Percentiles rank a stretch among this genome's conserved stretches.
Conservation (phyloP, 1,284 basidiomycete genomes). For the Cryptococcus maquisensis region DNA sequence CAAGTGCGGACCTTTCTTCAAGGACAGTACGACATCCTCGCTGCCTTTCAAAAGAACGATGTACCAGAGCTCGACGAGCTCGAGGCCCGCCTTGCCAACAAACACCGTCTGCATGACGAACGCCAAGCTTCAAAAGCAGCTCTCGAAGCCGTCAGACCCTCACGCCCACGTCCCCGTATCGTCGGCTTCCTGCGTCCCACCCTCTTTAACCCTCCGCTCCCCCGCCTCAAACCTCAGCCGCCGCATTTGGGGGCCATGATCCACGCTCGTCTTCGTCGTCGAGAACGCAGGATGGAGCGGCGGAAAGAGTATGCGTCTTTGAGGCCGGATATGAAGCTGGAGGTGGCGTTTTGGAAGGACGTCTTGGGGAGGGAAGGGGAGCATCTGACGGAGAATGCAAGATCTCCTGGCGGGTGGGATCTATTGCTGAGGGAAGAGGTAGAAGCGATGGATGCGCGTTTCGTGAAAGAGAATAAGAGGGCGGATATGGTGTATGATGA, state of each 20-base stretch:
- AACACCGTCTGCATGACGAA: conserved; percentile 37
- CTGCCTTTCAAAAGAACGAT: neutral
- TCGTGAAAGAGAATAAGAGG: conserved; percentile 15
- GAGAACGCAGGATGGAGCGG: conserved; percentile 52
- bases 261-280: conserved; percentile 54
- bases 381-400: conserved; percentile 13
- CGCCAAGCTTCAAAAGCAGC: conserved; percentile 3
- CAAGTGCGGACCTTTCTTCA: conserved; percentile 19
- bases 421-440: conserved; percentile 12
- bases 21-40: conserved; percentile 23
- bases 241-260: conserved; percentile 65
- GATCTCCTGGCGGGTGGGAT: conserved; percentile 11
- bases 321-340: conserved; percentile 54
- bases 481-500: conserved; percentile 11
- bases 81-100: conserved; percentile 53
- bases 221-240: conserved; percentile 73
- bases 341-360: conserved; percentile 54
- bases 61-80: conserved; percentile 35
- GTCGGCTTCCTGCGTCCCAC: conserved; percentile 63
- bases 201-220: conserved; percentile 62
- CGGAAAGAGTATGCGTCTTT: conserved; percentile 46
- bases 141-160: neutral
- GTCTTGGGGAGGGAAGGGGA: conserved; percentile 13
- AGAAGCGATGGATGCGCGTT: conserved; percentile 12
- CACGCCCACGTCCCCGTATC: conserved; percentile 61